Conservation (phyloP, 768 basidiomycete species). For the Gloeopeniophorella convolvens region DNA sequence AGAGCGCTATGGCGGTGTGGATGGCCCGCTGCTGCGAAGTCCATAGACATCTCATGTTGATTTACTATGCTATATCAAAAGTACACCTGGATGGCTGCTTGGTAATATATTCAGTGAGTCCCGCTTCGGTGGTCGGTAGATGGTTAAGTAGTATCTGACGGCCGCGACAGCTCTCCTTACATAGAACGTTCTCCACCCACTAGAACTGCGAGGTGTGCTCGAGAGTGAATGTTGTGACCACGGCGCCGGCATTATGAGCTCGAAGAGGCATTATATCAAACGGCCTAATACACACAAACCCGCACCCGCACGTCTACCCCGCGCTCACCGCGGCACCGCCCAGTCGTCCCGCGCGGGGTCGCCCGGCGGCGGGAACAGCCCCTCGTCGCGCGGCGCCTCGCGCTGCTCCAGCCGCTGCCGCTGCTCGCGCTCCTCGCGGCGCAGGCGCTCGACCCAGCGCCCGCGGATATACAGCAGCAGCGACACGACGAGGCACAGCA, state of each 20-base stretch:
- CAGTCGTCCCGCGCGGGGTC: constrained; percentile 26
- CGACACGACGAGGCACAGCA: constrained; percentile 67
- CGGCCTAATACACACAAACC: constrained; percentile 2
- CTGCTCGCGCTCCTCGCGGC: constrained; percentile 49
- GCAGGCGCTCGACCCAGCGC: constrained; percentile 65
- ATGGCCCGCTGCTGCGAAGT: constrained; percentile 6
- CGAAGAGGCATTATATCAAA: too few species aligned
- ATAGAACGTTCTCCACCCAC: too few species aligned
- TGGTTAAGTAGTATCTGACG: too few species aligned
- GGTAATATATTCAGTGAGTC: constrained; percentile 7
- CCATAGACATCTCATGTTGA: constrained; percentile 1
- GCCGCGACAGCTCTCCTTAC: too few species aligned
- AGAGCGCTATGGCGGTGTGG: constrained; percentile 45
- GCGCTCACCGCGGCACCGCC: constrained; percentile 22
- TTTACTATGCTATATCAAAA: constrained; percentile 3
- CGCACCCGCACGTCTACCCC: not conserved
- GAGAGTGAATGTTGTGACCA: too few species aligned
- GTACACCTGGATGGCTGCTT: not conserved
- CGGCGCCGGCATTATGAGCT: too few species aligned
- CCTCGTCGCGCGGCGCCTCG: constrained; percentile 21
- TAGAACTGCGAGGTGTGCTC: too few species aligned
- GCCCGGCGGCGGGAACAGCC: constrained; percentile 24
- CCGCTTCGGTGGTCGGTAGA: not conserved
- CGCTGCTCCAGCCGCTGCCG: constrained; percentile 37
- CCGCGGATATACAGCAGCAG: constrained; percentile 74